Percentiles rank a stretch among this genome's conserved stretches.
Evolutionary conservation across 2,329 filamentous ascomycete species (phyloP).

Genomic region (Domatiomyces globalis): DNA sequence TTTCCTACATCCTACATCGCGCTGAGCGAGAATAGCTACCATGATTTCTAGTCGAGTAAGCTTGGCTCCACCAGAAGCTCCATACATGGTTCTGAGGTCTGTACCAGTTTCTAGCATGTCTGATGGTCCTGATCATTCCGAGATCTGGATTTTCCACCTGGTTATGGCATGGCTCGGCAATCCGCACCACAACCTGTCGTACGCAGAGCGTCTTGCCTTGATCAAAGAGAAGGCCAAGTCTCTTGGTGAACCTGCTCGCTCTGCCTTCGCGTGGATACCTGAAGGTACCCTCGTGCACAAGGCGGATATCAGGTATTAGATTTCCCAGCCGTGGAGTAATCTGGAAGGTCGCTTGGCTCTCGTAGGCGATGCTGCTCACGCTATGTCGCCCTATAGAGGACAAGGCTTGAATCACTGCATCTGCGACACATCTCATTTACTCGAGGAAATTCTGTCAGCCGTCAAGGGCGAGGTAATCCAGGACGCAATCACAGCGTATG

Average conservation of each 20-base stretch:
- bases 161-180: conserved; percentile 17
- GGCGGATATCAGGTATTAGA: conserved; percentile 19
- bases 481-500: conserved; percentile 18
- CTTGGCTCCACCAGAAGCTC: background rate
- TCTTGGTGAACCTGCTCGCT: conserved; percentile 17
- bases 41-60: conserved; percentile 11
- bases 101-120: conserved; percentile 5
- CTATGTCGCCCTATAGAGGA: conserved; percentile 46
- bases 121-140: conserved; percentile 17
- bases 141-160: conserved; percentile 22
- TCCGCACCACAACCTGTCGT: conserved; percentile 8
- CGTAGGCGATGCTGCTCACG: conserved; percentile 48
- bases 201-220: conserved; percentile 9
- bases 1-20: conserved; percentile 15
- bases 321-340: conserved; percentile 21
- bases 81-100: background rate
- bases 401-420: conserved; percentile 46
- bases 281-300: conserved; percentile 15
- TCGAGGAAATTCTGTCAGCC: conserved; percentile 15
- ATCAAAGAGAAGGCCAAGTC: conserved; percentile 15
- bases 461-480: conserved; percentile 2
- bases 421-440: conserved; percentile 36
- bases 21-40: conserved; percentile 12
- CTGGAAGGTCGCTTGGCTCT: conserved; percentile 20
- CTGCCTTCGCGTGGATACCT: conserved; percentile 19